These are phyloP conservation scores for Colletotrichum lini DNA, from an alignment of 2,329 filamentous ascomycete genomes.

Conservation along the genomic window DNA sequence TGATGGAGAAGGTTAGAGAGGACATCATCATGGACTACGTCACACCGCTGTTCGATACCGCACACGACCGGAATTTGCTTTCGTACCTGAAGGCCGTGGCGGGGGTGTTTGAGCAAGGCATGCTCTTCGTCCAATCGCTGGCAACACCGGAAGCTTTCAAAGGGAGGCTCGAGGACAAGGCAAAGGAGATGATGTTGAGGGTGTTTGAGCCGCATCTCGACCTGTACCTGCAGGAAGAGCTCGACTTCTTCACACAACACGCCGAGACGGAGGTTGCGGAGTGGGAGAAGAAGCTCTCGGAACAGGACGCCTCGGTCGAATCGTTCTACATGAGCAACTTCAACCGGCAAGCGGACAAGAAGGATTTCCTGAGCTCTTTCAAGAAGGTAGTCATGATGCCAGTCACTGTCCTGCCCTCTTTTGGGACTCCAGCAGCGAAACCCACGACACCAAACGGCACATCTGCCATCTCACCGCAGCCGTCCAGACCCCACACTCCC, in stretches of 20 bases:
- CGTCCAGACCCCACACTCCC: slow-evolving; percentile 67
- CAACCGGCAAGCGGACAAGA: slow-evolving; percentile 94
- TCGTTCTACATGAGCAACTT: slow-evolving; percentile 97
- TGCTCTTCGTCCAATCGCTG: slow-evolving; percentile 82
- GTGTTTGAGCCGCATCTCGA: slow-evolving; percentile 96
- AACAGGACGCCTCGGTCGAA: slow-evolving; percentile 91
- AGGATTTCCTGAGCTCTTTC: slow-evolving; percentile 95
- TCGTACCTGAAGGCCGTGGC: slow-evolving; percentile 90
- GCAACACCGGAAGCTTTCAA: slow-evolving; percentile 75
- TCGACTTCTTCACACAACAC: slow-evolving; percentile 85
- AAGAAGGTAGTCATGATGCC: slow-evolving; percentile 99
- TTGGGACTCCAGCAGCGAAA: slow-evolving; percentile 53
- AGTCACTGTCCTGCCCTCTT: slow-evolving; percentile 86
- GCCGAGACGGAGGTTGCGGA: slow-evolving; percentile 83
- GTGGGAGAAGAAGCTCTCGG: slow-evolving; percentile 93
- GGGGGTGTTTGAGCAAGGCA: slow-evolving; percentile 87
- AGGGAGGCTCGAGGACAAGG: slow-evolving; percentile 73
- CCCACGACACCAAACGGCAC: slow-evolving; percentile 49
- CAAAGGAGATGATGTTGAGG: slow-evolving; percentile 76
- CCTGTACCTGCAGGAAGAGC: slow-evolving; percentile 90
- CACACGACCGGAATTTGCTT: slow-evolving; percentile 81
- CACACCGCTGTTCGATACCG: slow-evolving; percentile 87
- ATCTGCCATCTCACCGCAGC: slow-evolving; percentile 53
- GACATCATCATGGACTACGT: slow-evolving; percentile 90
- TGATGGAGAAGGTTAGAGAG: slow-evolving; percentile 86